Evolutionary conservation across 1,139 yeast species (phyloP), one percentile per base, ranked within the genome.

Genomic region (Magnusiomyces starmeri): DNA sequence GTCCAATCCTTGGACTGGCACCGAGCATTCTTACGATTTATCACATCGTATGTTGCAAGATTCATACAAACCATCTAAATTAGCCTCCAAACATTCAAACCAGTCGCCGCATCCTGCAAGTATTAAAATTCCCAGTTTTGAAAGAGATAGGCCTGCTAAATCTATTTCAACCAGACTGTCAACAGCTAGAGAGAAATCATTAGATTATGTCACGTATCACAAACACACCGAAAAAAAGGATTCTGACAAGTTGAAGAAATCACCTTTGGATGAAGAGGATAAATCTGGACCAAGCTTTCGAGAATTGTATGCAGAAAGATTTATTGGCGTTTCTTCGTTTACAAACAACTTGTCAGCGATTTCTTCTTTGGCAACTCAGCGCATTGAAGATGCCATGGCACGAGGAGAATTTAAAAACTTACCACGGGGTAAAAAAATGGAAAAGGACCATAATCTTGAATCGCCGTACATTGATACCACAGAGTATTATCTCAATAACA

Each of bases 351-450:
- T 76, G 47, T 76, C 79, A 20, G 73, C 79, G 1, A 79, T 85
- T 22, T 77, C 75, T 49, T 78, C 85, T 1, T 62, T 87, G 48
- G 96, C 96, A 0, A 85, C 85, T 54, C 81, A 81, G 43, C 73
- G 81, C 49, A 86, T 88, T 24, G 87, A 83, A 61, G 89, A 86
- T 21, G 82, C 85, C 1, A 79, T 84, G 56, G 76, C 80, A 53
- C 74, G 79, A 40, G 96, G 96, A 0, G 82, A 78, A 43, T 88
- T 88, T 62, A 72, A 77, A 4, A 74, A 77, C 51, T 70, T 88
- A 65, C 78, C 82, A 0, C 95, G 95, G 0, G 56, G 56, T 32
- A 74, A 77, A 58, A 83, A 84, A 1, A 62, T 83, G 25, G 73
- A 74, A 40, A 63, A 65, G 37, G 78, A 75, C 20, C 69, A 63